Evolutionary conservation across 2,329 filamentous ascomycete genomes (phyloP).

Genomic region (Pseudocercospora pini-densiflorae): DNA sequence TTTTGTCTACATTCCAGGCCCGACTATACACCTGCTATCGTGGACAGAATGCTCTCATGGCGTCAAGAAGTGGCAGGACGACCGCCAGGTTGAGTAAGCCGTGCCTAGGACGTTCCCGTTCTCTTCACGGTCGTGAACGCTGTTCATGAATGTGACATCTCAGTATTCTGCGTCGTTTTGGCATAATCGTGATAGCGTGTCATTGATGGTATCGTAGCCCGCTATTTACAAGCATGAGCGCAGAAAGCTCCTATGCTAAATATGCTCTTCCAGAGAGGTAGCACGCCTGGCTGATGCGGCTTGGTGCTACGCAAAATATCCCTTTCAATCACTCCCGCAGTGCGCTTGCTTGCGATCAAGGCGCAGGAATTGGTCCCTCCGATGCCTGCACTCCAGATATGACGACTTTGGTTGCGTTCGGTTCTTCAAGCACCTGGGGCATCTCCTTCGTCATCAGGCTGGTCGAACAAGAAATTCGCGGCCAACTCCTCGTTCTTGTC

Average conservation of each 20-base stretch:
- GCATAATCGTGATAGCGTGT: neutral
- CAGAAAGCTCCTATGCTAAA: slow-evolving; percentile 11
- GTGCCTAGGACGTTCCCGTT: too few relatives aligned
- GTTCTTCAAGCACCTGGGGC: slow-evolving; percentile 15
- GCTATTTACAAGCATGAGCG: slow-evolving; percentile 23
- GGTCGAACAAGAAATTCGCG: slow-evolving; percentile 97
- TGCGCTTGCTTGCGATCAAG: neutral
- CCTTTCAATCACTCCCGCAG: slow-evolving; percentile 17
- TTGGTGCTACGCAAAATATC: slow-evolving; percentile 18
- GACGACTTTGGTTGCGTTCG: neutral
- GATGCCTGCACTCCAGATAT: neutral
- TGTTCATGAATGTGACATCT: neutral
- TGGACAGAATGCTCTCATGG: too few relatives aligned
- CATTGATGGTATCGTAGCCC: slow-evolving; percentile 14
- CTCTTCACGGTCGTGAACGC: too few relatives aligned
- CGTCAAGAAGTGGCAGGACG: too few relatives aligned
- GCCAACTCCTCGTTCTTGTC: slow-evolving; percentile 99
- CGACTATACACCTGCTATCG: too few relatives aligned
- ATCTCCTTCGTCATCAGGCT: slow-evolving; percentile 73
- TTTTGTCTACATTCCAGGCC: too few relatives aligned
- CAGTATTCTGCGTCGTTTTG: neutral
- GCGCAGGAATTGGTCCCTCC: neutral
- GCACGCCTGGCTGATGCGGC: slow-evolving; percentile 11
- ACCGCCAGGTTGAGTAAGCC: too few relatives aligned
- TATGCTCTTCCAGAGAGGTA: neutral